These are phyloP conservation scores for Ligustrum vulgare DNA, from an alignment of 257 asterid species.

Conservation along the genomic window DNA sequence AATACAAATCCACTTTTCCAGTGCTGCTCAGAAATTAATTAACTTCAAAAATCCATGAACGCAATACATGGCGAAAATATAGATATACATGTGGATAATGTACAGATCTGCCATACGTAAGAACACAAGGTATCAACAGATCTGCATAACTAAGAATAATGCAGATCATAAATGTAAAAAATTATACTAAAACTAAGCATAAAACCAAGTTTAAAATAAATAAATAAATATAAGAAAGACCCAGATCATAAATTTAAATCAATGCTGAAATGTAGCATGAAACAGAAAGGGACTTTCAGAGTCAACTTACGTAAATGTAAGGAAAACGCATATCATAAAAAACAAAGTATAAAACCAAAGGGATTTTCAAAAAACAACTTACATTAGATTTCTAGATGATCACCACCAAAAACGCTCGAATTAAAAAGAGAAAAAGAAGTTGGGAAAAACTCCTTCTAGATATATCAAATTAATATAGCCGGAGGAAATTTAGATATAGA, in stretches of 20 bases:
- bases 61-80: neutral
- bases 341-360: neutral
- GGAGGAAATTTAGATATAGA: constrained; percentile 1
- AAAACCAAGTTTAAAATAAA: too few species aligned
- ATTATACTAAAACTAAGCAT: neutral
- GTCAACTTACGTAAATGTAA: neutral
- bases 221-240: too few species aligned
- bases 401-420: neutral
- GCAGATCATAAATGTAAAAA: constrained; percentile 12
- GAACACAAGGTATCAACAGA: constrained; percentile 24
- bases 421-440: neutral
- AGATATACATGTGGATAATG: neutral
- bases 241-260: neutral
- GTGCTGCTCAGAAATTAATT: constrained; percentile 18
- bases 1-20: constrained; percentile 20
- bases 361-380: constrained; percentile 22
- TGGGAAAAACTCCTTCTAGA: constrained; percentile 21
- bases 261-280: neutral
- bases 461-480: neutral
- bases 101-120: constrained; percentile 27
- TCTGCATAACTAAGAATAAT: constrained; percentile 22
- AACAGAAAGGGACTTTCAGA: neutral
- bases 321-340: neutral
- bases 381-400: constrained; percentile 29
- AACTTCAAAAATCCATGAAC: constrained; percentile 9